Evolutionary conservation across 2,329 filamentous ascomycete species (phyloP).

Genomic region (Claviceps humidiphila): DNA sequence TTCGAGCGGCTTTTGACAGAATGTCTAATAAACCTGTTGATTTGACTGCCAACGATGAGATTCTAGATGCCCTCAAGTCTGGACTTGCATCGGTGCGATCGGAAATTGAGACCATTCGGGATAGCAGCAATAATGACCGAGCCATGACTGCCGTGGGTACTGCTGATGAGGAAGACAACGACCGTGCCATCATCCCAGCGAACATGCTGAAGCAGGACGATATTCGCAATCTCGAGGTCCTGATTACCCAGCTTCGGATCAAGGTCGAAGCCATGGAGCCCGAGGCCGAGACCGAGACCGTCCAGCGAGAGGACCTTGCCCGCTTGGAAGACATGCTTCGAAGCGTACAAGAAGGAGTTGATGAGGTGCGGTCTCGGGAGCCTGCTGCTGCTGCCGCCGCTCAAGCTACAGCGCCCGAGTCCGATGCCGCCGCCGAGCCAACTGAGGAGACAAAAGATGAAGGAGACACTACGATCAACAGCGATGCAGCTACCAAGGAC

Average conservation of each 20-base stretch:
- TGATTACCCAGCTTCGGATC: slow-evolving; percentile 69
- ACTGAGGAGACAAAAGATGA: slow-evolving; percentile 11
- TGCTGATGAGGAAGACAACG: slow-evolving; percentile 12
- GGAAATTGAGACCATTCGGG: slow-evolving; percentile 69
- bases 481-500: slow-evolving; percentile 43
- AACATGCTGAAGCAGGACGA: slow-evolving; percentile 54
- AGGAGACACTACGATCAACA: slow-evolving; percentile 6
- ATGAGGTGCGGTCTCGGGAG: slow-evolving; percentile 27
- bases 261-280: slow-evolving; percentile 55
- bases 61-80: slow-evolving; percentile 74
- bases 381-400: slow-evolving; percentile 2
- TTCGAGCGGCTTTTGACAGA: slow-evolving; percentile 65
- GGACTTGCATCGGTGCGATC: slow-evolving; percentile 62
- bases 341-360: slow-evolving; percentile 34
- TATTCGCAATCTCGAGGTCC: slow-evolving; percentile 71
- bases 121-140: slow-evolving; percentile 32
- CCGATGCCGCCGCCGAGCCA: slow-evolving; percentile 8
- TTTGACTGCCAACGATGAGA: slow-evolving; percentile 75
- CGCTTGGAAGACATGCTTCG: slow-evolving; percentile 40
- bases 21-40: slow-evolving; percentile 69
- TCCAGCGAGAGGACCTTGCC: slow-evolving; percentile 40
- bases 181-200: slow-evolving; percentile 21
- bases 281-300: slow-evolving; percentile 18
- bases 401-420: neutral
- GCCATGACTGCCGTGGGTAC: slow-evolving; percentile 43